phyloP scores from a whole-genome alignment of 1,139 yeast genomes.

The Yamadazyma diospyri region DNA sequence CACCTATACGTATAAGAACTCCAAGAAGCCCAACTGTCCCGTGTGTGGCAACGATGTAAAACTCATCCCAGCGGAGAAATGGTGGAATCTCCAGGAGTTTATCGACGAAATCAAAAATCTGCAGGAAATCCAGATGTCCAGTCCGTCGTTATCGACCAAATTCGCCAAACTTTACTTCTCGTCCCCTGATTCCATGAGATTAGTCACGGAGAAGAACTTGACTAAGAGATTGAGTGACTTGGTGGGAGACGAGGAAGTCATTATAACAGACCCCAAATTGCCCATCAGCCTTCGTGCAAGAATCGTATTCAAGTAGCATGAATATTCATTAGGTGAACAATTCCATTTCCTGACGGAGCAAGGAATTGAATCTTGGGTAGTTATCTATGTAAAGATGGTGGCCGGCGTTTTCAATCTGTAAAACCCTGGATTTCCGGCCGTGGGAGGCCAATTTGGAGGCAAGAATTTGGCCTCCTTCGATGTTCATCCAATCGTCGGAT shows the following conservation, averaged over 20 bases:
- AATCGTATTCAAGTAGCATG: slow-evolving; percentile 17
- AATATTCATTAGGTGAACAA: not conserved
- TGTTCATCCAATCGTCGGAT: slow-evolving; percentile 76
- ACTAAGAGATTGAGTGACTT: slow-evolving; percentile 31
- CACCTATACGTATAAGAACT: slow-evolving; percentile 66
- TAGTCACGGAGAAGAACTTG: slow-evolving; percentile 47
- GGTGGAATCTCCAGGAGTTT: slow-evolving; percentile 48
- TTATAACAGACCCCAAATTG: slow-evolving; percentile 54
- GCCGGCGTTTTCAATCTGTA: slow-evolving; percentile 53
- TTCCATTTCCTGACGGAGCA: slow-evolving; percentile 37
- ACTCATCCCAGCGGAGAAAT: slow-evolving; percentile 25
- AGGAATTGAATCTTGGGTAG: slow-evolving; percentile 44
- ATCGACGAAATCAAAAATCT: slow-evolving; percentile 34
- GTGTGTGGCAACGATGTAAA: slow-evolving; percentile 62
- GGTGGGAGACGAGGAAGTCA: slow-evolving; percentile 43
- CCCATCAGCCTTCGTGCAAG: slow-evolving; percentile 40
- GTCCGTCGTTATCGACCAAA: slow-evolving; percentile 51
- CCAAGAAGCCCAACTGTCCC: slow-evolving; percentile 60
- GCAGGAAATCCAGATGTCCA: slow-evolving; percentile 40
- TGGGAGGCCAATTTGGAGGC: slow-evolving; percentile 28
- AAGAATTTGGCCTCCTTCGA: slow-evolving; percentile 48
- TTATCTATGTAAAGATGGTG: slow-evolving; percentile 74
- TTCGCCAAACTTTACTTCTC: slow-evolving; percentile 44
- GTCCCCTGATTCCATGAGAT: slow-evolving; percentile 50
- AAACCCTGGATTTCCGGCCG: slow-evolving; percentile 33